phyloP scores from a whole-genome alignment of 345 rosid species.

The Lepidium africanum region DNA sequence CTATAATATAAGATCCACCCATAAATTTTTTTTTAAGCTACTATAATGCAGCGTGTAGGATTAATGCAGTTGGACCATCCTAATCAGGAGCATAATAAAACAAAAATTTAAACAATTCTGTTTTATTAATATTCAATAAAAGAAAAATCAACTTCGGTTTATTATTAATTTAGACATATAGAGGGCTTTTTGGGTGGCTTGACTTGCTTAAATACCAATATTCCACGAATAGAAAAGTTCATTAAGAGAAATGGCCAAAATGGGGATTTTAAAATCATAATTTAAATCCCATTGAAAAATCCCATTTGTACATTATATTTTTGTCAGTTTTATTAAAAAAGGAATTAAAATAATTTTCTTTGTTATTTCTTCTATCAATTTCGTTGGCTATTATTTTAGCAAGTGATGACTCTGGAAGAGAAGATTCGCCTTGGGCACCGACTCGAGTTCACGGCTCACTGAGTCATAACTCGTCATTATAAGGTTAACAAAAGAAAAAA shows the following conservation, averaged over 20 bases:
- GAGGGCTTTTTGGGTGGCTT: background rate
- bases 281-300: background rate
- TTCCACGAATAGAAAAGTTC: background rate
- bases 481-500: background rate
- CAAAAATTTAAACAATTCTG: background rate
- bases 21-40: too few species aligned
- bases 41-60: too few species aligned
- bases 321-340: background rate
- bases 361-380: background rate
- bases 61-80: too few species aligned
- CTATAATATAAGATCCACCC: too few species aligned
- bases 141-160: background rate
- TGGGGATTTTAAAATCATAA: background rate
- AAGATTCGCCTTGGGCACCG: slow-evolving; percentile 13
- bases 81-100: too few species aligned
- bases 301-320: background rate
- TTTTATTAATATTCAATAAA: background rate
- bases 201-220: background rate
- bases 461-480: background rate
- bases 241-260: background rate
- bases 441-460: background rate
- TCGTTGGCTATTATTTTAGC: background rate
- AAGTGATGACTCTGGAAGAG: background rate
- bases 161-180: background rate
- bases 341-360: background rate